Percentiles rank a stretch among this genome's conserved stretches.
Evolutionary conservation across 805 yeast species (phyloP).

Genomic region (Zygoascus biomembranicola): DNA sequence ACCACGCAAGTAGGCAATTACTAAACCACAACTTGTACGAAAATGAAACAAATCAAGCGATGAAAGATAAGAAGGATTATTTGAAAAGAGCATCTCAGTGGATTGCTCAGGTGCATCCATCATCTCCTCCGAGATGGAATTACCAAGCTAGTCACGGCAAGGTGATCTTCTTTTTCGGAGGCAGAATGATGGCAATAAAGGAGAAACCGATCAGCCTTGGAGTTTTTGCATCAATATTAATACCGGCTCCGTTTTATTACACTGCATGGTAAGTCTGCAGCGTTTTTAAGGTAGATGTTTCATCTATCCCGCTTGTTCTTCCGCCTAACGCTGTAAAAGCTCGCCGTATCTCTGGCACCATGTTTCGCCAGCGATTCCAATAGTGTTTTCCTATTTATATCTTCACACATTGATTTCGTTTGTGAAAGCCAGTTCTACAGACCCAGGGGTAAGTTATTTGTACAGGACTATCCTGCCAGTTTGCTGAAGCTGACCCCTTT

Average conservation of each 20-base stretch:
- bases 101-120: neutral
- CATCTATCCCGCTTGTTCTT: neutral
- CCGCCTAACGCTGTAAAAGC: slow-evolving; percentile 1
- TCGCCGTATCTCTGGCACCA: slow-evolving; percentile 49
- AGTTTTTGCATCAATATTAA: slow-evolving; percentile 29
- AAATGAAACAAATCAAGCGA: neutral
- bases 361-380: slow-evolving; percentile 46
- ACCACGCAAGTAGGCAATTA: too few relatives aligned
- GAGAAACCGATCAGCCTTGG: slow-evolving; percentile 34
- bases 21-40: too few relatives aligned
- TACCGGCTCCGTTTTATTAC: slow-evolving; percentile 48
- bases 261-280: slow-evolving; percentile 29
- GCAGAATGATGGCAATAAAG: slow-evolving; percentile 42
- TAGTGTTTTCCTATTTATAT: slow-evolving; percentile 56
- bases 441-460: slow-evolving; percentile 47
- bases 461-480: neutral
- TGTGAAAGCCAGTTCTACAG: slow-evolving; percentile 47
- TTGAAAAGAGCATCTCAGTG: neutral
- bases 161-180: slow-evolving; percentile 51
- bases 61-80: neutral
- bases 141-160: slow-evolving; percentile 1
- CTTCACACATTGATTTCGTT: slow-evolving; percentile 39
- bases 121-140: neutral
- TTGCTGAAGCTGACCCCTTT: neutral
- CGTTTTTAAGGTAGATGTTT: too few relatives aligned